Conservation (phyloP, 2,329 filamentous ascomycete species). For the Xylaria sp. region DNA sequence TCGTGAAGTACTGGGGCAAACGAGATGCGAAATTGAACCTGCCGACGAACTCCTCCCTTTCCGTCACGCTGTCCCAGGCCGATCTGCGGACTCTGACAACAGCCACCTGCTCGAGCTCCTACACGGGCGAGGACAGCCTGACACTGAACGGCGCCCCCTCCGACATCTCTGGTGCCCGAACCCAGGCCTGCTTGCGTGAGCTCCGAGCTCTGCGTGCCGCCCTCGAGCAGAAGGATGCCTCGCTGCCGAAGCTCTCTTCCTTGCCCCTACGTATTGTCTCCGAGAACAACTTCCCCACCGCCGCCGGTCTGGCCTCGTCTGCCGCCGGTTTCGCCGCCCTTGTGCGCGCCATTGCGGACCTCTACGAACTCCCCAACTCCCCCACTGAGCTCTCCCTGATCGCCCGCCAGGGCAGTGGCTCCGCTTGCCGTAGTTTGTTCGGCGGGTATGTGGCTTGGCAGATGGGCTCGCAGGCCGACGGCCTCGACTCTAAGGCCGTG, state of each 20-base stretch:
- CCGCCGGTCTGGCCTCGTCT: constrained; percentile 81
- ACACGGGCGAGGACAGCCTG: constrained; percentile 70
- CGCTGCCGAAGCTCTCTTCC: constrained; percentile 80
- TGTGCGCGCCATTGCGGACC: constrained; percentile 85
- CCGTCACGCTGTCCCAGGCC: constrained; percentile 91
- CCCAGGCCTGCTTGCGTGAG: constrained; percentile 91
- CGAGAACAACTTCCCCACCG: constrained; percentile 99
- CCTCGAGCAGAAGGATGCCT: constrained; percentile 73
- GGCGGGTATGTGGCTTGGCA: constrained; percentile 97
- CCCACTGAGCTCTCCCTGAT: constrained; percentile 86
- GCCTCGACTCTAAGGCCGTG: constrained; percentile 84
- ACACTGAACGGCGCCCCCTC: constrained; percentile 83
- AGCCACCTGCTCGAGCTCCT: constrained; percentile 82
- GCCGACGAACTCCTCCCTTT: constrained; percentile 96
- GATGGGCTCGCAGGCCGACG: constrained; percentile 75
- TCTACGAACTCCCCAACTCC: constrained; percentile 83
- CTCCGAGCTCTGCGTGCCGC: constrained; percentile 77
- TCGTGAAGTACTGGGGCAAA: constrained; percentile 99
- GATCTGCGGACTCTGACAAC: constrained; percentile 96
- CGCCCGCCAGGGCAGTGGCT: constrained; percentile 91
- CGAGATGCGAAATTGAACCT: constrained; percentile 92
- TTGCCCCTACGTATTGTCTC: constrained; percentile 85
- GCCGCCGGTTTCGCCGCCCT: constrained; percentile 73
- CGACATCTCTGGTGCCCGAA: constrained; percentile 85
- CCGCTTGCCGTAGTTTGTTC: constrained; percentile 90